A percentile compares a stretch with the other conserved stretches of the same genome.
Conservation (phyloP, 768 basidiomycete genomes). For the Lactarius evosmus region DNA sequence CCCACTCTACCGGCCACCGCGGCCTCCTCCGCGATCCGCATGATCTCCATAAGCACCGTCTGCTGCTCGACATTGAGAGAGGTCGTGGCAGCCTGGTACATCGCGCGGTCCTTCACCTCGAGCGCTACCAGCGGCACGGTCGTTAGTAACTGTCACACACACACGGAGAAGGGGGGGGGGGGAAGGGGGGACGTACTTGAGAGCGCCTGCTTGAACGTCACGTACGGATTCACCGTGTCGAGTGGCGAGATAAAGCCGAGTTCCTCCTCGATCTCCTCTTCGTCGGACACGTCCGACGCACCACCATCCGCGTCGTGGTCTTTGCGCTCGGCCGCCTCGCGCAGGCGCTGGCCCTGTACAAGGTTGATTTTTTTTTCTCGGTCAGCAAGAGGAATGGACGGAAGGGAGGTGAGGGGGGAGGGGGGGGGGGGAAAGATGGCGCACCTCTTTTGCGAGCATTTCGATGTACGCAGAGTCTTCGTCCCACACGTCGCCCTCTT, state of each 20-base stretch:
- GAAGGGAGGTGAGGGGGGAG: background rate
- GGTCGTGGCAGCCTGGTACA: constrained; percentile 74
- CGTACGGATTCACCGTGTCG: constrained; percentile 75
- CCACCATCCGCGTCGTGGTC: constrained; percentile 26
- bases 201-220: constrained; percentile 73
- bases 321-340: constrained; percentile 53
- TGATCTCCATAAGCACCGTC: constrained; percentile 80
- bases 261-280: constrained; percentile 72
- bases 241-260: constrained; percentile 82
- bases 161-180: background rate
- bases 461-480: constrained; percentile 87
- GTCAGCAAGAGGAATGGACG: constrained; percentile 1
- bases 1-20: background rate
- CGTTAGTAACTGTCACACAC: background rate
- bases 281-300: constrained; percentile 38
- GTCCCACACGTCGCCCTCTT: constrained; percentile 87
- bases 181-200: constrained; percentile 51
- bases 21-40: constrained; percentile 41
- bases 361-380: background rate
- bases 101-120: constrained; percentile 65
- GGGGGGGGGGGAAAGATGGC: constrained; percentile 22
- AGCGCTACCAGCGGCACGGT: constrained; percentile 47
- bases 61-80: constrained; percentile 70
- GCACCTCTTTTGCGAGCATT: constrained; percentile 77
- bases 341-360: constrained; percentile 64